phyloP scores from a whole-genome alignment of 768 basidiomycete species.

The Xerocomellus chrysenteron region DNA sequence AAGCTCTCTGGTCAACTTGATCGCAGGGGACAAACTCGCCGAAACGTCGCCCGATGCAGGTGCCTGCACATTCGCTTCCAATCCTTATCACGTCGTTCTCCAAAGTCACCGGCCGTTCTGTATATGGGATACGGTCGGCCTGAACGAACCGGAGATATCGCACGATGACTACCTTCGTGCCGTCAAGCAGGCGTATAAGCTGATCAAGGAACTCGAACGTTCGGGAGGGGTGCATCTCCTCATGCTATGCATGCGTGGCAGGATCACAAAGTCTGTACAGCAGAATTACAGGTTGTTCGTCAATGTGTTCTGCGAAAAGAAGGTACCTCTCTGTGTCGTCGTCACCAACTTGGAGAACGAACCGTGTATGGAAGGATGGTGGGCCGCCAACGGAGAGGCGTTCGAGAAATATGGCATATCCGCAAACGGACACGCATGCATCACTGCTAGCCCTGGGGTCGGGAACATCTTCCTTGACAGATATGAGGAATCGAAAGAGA shows the following conservation, averaged over 20 bases:
- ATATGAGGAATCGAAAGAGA: constrained; percentile 33
- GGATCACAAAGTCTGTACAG: constrained; percentile 35
- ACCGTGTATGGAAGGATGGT: constrained; percentile 38
- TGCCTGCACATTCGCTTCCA: constrained; percentile 36
- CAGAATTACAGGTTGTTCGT: constrained; percentile 41
- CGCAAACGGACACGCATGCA: constrained; percentile 38
- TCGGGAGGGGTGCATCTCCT: constrained; percentile 40
- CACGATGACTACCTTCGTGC: constrained; percentile 20
- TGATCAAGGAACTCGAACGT: constrained; percentile 34
- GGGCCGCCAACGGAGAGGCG: constrained; percentile 31
- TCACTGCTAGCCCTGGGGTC: constrained; percentile 35
- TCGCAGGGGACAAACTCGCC: constrained; percentile 29
- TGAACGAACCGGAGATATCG: constrained; percentile 28
- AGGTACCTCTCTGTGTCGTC: constrained; percentile 39
- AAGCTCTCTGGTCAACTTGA: constrained; percentile 43
- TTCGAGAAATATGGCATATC: constrained; percentile 34
- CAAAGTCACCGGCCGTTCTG: constrained; percentile 14
- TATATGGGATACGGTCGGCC: constrained; percentile 34
- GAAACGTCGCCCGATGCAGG: constrained; percentile 30
- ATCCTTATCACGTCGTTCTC: constrained; percentile 24
- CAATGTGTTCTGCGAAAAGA: constrained; percentile 38
- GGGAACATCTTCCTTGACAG: constrained; percentile 22
- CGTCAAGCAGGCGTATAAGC: constrained; percentile 29
- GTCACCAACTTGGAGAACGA: constrained; percentile 41
- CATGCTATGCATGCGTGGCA: constrained; percentile 38